A percentile compares a stretch with the other conserved stretches of the same genome.
Conservation (phyloP, 805 yeast species). For the Ogataea haglerorum region DNA sequence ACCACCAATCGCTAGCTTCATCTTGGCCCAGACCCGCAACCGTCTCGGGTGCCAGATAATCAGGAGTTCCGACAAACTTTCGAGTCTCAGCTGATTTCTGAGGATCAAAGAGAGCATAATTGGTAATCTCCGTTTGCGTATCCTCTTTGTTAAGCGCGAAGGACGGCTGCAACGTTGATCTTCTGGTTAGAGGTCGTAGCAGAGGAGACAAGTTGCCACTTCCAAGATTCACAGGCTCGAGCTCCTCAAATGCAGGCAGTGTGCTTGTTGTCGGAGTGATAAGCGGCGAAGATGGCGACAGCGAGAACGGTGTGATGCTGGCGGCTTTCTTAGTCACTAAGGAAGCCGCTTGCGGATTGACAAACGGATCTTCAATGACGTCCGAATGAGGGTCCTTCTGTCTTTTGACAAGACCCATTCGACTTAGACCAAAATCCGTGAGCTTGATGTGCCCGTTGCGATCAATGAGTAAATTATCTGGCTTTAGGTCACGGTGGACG, state of each 20-base stretch:
- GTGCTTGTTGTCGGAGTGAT: conserved; percentile 20
- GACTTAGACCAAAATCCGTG: conserved; percentile 91
- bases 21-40: conserved; percentile 81
- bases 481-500: conserved; percentile 92
- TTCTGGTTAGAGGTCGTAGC: conserved; percentile 43
- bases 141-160: conserved; percentile 53
- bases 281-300: conserved; percentile 25
- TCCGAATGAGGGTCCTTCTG: conserved; percentile 41
- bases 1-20: conserved; percentile 97
- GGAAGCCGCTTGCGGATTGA: conserved; percentile 13
- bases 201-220: conserved; percentile 43
- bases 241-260: conserved; percentile 15
- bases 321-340: conserved; percentile 14
- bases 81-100: conserved; percentile 42
- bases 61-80: conserved; percentile 94
- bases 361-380: conserved; percentile 21
- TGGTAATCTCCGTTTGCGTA: conserved; percentile 28
- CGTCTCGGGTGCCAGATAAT: conserved; percentile 95
- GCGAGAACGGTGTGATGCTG: conserved; percentile 28
- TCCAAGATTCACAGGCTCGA: conserved; percentile 28
- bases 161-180: conserved; percentile 55
- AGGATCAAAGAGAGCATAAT: conserved; percentile 74
- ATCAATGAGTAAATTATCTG: conserved; percentile 89
- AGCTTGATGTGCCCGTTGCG: conserved; percentile 83
- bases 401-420: conserved; percentile 84